A percentile compares a stretch with the other conserved stretches of the same genome.
These are phyloP conservation scores for Nicotiana noctiflora DNA, from an alignment of 257 asterid genomes.

Conservation along the genomic window DNA sequence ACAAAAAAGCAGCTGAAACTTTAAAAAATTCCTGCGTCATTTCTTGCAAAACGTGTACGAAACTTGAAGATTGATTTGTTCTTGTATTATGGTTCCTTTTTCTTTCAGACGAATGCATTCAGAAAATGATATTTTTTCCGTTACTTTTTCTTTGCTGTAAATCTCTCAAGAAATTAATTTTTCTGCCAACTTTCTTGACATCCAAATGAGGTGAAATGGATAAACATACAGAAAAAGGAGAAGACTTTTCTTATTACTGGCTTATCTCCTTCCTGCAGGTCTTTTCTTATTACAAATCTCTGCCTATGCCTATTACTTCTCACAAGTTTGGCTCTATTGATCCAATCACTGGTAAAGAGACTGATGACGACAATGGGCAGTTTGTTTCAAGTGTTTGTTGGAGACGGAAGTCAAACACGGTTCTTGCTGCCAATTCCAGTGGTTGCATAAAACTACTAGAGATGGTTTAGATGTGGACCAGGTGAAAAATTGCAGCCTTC, in stretches of 20 bases:
- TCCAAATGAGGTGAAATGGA: not conserved
- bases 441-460: slow-evolving; percentile 75
- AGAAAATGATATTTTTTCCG: not conserved
- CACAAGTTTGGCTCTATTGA: slow-evolving; percentile 81
- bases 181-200: not conserved
- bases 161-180: not conserved
- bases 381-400: slow-evolving; percentile 92
- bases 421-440: slow-evolving; percentile 75
- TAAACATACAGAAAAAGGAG: not conserved
- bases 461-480: slow-evolving; percentile 44
- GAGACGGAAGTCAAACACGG: slow-evolving; percentile 76
- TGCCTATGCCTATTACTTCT: slow-evolving; percentile 83
- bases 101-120: not conserved
- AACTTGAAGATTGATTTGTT: not conserved
- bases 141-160: not conserved
- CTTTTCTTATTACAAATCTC: slow-evolving; percentile 61
- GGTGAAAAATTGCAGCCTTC: not conserved
- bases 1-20: not conserved
- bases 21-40: not conserved
- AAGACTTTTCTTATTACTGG: not conserved
- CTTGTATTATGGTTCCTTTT: not conserved
- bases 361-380: slow-evolving; percentile 71
- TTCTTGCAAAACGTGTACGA: not conserved
- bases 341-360: slow-evolving; percentile 73
- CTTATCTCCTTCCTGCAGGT: slow-evolving; percentile 36